A percentile compares a stretch with the other conserved stretches of the same genome.
phyloP scores from a whole-genome alignment of 1,284 basidiomycete genomes.

The Sporisorium graminicola region DNA sequence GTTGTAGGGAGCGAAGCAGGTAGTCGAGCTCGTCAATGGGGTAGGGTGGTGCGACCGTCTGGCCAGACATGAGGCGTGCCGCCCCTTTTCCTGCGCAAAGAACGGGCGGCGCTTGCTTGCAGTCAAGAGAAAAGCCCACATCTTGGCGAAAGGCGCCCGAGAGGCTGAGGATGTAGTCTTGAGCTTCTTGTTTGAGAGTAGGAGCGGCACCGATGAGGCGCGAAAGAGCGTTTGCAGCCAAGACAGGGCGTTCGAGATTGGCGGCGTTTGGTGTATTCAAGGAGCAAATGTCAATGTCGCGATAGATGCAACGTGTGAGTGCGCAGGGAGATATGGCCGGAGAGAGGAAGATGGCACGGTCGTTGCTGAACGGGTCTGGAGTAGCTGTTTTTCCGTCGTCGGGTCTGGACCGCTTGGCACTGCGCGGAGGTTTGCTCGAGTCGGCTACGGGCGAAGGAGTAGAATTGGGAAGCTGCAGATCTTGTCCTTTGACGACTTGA shows the following conservation, averaged over 20 bases:
- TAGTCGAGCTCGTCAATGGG: conserved; percentile 30
- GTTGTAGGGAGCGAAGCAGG: conserved; percentile 18
- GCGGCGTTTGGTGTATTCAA: conserved; percentile 15
- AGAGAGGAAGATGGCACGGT: conserved; percentile 43
- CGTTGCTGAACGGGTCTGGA: conserved; percentile 29
- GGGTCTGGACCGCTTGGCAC: conserved; percentile 26
- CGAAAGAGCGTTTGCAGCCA: conserved; percentile 31
- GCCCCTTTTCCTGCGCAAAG: conserved; percentile 40
- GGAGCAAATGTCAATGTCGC: conserved; percentile 37
- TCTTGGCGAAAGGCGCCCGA: conserved; percentile 24
- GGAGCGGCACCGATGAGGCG: conserved; percentile 36
- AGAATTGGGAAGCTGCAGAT: conserved; percentile 5
- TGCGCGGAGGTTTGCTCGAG: conserved; percentile 16
- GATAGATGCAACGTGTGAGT: conserved; percentile 36
- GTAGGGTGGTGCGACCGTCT: conserved; percentile 2
- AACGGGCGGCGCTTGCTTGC: conserved; percentile 24
- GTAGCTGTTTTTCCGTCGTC: conserved; percentile 13
- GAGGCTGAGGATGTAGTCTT: conserved; percentile 24
- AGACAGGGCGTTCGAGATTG: conserved; percentile 30
- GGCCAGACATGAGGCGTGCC: conserved; percentile 29
- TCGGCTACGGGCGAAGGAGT: conserved; percentile 28
- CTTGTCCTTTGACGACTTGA: conserved; percentile 38
- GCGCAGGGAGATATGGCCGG: conserved; percentile 34
- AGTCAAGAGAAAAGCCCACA: conserved; percentile 1
- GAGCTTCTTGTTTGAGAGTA: conserved; percentile 28